These are phyloP conservation scores for Boletus pseudo-olivaceus DNA, from an alignment of 768 basidiomycete genomes.

Conservation along the genomic window DNA sequence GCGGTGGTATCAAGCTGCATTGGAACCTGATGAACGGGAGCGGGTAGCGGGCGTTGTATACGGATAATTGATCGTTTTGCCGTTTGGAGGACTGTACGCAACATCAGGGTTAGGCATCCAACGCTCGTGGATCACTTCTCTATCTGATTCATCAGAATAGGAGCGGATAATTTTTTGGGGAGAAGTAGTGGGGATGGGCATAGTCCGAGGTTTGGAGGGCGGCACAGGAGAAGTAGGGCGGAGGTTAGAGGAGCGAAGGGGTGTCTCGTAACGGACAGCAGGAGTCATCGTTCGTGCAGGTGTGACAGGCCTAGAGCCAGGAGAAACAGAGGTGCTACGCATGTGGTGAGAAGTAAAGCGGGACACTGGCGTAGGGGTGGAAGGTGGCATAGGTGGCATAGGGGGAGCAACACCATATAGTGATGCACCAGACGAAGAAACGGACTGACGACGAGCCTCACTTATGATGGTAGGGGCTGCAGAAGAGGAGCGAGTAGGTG, in stretches of 20 bases:
- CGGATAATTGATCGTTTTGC: slow-evolving; percentile 28
- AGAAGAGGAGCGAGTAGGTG: slow-evolving; percentile 28
- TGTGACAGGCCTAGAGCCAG: slow-evolving; percentile 32
- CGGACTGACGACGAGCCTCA: slow-evolving; percentile 30
- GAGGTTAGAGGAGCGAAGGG: slow-evolving; percentile 27
- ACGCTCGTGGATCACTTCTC: slow-evolving; percentile 54
- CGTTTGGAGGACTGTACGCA: slow-evolving; percentile 36
- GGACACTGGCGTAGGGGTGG: slow-evolving; percentile 45
- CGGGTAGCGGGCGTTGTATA: slow-evolving; percentile 23
- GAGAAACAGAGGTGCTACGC: slow-evolving; percentile 52
- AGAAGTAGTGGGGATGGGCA: slow-evolving; percentile 45
- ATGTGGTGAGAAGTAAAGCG: slow-evolving; percentile 53
- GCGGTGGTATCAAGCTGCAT: slow-evolving; percentile 32
- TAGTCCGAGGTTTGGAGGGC: slow-evolving; percentile 44
- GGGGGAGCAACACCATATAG: slow-evolving; percentile 30
- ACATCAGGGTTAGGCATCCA: slow-evolving; percentile 55
- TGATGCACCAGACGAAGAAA: slow-evolving; percentile 31
- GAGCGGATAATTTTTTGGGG: slow-evolving; percentile 59
- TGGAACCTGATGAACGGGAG: slow-evolving; percentile 33
- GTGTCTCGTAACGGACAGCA: slow-evolving; percentile 29
- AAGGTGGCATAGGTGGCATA: slow-evolving; percentile 41
- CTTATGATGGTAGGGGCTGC: slow-evolving; percentile 19
- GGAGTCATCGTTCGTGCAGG: slow-evolving; percentile 30
- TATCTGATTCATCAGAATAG: slow-evolving; percentile 62
- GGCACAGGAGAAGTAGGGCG: slow-evolving; percentile 30